Evolutionary conservation across 75 land plant species (phyloP), one percentile per base, ranked within the genome.

Genomic region (Larix kaempferi): DNA sequence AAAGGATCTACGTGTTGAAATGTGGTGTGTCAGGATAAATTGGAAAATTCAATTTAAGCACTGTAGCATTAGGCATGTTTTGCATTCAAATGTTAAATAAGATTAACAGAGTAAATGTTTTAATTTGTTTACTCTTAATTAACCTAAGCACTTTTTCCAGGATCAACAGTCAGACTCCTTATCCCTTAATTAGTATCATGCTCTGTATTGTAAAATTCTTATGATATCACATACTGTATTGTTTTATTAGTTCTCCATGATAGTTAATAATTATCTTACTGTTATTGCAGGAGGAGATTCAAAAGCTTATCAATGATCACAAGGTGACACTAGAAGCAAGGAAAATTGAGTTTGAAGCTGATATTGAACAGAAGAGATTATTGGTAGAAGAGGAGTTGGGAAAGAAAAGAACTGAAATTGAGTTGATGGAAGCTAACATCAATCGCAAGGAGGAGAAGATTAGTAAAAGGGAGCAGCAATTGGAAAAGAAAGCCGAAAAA

Each of bases 251-350:
- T 65, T 59, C 21, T 61, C 3, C 21, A 13, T 73, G 64, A 22
- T 63, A 27, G 14, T 52, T 22, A 57, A 57, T 26, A 35, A 16
- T 6, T 25, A 23, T 76, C 29, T 25, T 11, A 6, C 12, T 37
- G 25, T 64, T 23, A 74, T n/a, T 71, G 64, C 86, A 95, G 98
- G 86, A 78, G 79, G 93, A 86, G 64, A 71, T 93, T 39, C 86
- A 90, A 74, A 81, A 77, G 81, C 80, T 86, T 33, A 22, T 92
- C 72, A 91, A 91, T 63, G 87, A 94, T 10, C 91, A 94, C 37
- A 86, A 82, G 33, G 73, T 81, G 17, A 74, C 74, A 15, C 72
- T 94, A 52, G 89, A 88, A 61, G 73, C 78, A 10, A 89, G 85
- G 66, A 85, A 79, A 69, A 79, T n/a, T 11, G 95, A 90, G 74